Evolutionary conservation across 2,329 filamentous ascomycete genomes (phyloP).

Genomic region (Cryoendolithus antarcticus): DNA sequence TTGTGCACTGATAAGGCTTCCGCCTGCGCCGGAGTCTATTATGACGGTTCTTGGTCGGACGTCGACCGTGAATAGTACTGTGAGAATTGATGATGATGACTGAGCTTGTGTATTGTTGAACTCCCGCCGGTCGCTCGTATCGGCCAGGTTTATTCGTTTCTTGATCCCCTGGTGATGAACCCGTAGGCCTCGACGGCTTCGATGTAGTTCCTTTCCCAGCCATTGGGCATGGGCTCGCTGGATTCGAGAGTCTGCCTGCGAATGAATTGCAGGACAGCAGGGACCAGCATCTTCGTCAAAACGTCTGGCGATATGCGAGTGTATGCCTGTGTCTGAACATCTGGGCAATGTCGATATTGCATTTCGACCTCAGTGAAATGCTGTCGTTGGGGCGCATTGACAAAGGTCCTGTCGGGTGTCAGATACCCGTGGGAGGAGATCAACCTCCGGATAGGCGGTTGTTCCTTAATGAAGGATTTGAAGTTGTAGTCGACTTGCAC

Average conservation of each 20-base stretch:
- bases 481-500: slow-evolving; percentile 1
- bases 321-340: not conserved
- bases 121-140: slow-evolving; percentile 3
- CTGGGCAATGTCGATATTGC: slow-evolving; percentile 1
- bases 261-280: not conserved
- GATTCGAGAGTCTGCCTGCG: not conserved
- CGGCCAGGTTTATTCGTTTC: slow-evolving; percentile 5
- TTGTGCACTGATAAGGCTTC: slow-evolving; percentile 6
- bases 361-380: not conserved
- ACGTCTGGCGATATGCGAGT: slow-evolving; percentile 1
- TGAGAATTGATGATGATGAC: slow-evolving; percentile 1
- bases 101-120: slow-evolving; percentile 2
- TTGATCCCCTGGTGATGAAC: not conserved
- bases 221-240: not conserved
- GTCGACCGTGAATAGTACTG: slow-evolving; percentile 5
- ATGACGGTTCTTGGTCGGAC: slow-evolving; percentile 1
- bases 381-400: slow-evolving; percentile 3
- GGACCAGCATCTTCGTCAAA: not conserved
- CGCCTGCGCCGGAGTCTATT: slow-evolving; percentile 7
- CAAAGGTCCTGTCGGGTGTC: slow-evolving; percentile 3
- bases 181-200: not conserved
- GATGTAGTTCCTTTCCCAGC: not conserved
- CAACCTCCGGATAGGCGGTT: slow-evolving; percentile 5
- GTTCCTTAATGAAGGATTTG: slow-evolving; percentile 2
- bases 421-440: slow-evolving; percentile 4